Evolutionary conservation across 2,329 filamentous ascomycete genomes (phyloP).

Genomic region (Chalaropsis ovoidea): DNA sequence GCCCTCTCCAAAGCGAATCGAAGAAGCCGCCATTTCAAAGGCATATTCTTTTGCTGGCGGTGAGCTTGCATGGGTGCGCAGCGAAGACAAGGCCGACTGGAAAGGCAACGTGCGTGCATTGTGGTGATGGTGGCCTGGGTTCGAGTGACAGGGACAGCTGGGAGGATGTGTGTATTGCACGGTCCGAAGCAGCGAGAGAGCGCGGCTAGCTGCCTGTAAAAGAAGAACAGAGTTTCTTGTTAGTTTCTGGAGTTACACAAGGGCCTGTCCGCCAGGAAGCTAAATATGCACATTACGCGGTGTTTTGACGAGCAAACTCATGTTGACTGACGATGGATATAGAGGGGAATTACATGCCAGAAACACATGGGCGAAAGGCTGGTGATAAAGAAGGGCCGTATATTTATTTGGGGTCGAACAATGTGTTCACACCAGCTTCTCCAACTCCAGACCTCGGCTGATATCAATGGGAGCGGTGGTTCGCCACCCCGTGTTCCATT

Average conservation of each 20-base stretch:
- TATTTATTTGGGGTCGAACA: neutral
- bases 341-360: neutral
- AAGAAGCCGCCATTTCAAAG: slow-evolving; percentile 95
- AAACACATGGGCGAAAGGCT: neutral
- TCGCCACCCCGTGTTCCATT: neutral
- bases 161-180: slow-evolving; percentile 84
- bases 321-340: neutral
- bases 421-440: neutral
- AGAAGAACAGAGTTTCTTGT: neutral
- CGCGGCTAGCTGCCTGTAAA: slow-evolving; percentile 49
- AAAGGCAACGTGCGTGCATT: slow-evolving; percentile 31
- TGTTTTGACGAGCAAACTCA: slow-evolving; percentile 19
- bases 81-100: neutral
- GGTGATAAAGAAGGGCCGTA: neutral
- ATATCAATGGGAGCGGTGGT: neutral
- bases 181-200: slow-evolving; percentile 68
- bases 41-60: slow-evolving; percentile 71
- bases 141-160: slow-evolving; percentile 84
- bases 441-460: slow-evolving; percentile 15
- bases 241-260: neutral
- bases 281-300: slow-evolving; percentile 18
- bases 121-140: slow-evolving; percentile 67
- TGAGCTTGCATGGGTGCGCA: slow-evolving; percentile 54
- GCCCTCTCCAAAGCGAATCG: slow-evolving; percentile 86
- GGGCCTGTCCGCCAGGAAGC: neutral